Percentiles rank a stretch among this genome's conserved stretches.
phyloP scores from a whole-genome alignment of 1,139 yeast species.

The Yueomyces sp. region DNA sequence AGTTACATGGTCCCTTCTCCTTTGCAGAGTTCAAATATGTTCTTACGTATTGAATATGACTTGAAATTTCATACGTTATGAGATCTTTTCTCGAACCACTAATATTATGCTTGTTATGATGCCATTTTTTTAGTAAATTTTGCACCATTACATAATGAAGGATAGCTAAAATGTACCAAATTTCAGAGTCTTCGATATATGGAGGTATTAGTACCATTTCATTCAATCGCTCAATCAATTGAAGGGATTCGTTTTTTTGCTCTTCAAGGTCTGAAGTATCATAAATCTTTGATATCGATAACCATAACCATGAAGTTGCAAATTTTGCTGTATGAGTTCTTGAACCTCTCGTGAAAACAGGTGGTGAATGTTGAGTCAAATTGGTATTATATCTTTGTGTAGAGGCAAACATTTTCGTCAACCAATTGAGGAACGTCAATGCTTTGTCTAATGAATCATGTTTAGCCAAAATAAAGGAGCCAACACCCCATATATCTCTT shows the following conservation, averaged over 20 bases:
- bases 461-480: slow-evolving; percentile 31
- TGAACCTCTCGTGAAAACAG: slow-evolving; percentile 28
- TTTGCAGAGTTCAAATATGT: background rate
- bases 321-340: slow-evolving; percentile 26
- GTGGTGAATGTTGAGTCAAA: slow-evolving; percentile 15
- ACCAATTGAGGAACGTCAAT: slow-evolving; percentile 22
- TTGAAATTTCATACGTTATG: background rate
- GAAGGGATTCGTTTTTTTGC: slow-evolving; percentile 3
- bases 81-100: background rate
- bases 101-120: background rate
- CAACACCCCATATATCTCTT: slow-evolving; percentile 47
- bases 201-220: slow-evolving; percentile 22
- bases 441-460: slow-evolving; percentile 6
- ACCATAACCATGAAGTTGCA: slow-evolving; percentile 27
- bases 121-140: slow-evolving; percentile 8
- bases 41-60: background rate
- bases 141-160: slow-evolving; percentile 20
- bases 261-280: slow-evolving; percentile 1
- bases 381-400: slow-evolving; percentile 13
- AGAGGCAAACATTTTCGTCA: slow-evolving; percentile 18
- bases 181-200: slow-evolving; percentile 22
- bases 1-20: background rate
- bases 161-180: slow-evolving; percentile 20
- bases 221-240: slow-evolving; percentile 15
- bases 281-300: slow-evolving; percentile 2